These are phyloP conservation scores for Isabelozyma gotoi DNA, from an alignment of 805 yeast species.

Conservation along the genomic window DNA sequence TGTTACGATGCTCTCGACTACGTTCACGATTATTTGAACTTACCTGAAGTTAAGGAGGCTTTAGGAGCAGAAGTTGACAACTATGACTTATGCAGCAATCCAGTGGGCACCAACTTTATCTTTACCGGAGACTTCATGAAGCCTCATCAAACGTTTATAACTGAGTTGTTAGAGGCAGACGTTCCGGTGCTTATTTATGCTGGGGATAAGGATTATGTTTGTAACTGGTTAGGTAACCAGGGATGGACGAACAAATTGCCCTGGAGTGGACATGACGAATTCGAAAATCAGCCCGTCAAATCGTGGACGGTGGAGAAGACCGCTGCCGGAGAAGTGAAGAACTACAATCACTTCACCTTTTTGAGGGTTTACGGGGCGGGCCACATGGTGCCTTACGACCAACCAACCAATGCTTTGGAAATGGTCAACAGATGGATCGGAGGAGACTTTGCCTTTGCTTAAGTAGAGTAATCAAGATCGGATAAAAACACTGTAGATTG, in stretches of 20 bases:
- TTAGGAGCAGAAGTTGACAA: slow-evolving; percentile 87
- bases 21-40: slow-evolving; percentile 77
- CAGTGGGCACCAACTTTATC: slow-evolving; percentile 75
- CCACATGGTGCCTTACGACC: slow-evolving; percentile 93
- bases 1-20: slow-evolving; percentile 81
- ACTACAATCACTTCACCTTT: slow-evolving; percentile 71
- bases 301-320: slow-evolving; percentile 42
- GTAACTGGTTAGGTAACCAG: slow-evolving; percentile 90
- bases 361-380: slow-evolving; percentile 87
- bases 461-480: too few species aligned
- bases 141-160: slow-evolving; percentile 64
- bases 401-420: slow-evolving; percentile 72
- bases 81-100: slow-evolving; percentile 75
- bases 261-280: slow-evolving; percentile 60
- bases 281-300: slow-evolving; percentile 38
- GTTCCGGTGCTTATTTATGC: slow-evolving; percentile 86
- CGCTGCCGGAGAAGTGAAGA: slow-evolving; percentile 72
- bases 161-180: slow-evolving; percentile 62
- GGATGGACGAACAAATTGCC: slow-evolving; percentile 74
- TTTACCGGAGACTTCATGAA: slow-evolving; percentile 91
- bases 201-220: slow-evolving; percentile 89
- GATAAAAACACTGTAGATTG: too few species aligned
- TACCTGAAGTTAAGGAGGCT: slow-evolving; percentile 71
- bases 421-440: slow-evolving; percentile 84
- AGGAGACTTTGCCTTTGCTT: slow-evolving; percentile 45